phyloP scores from a whole-genome alignment of 768 basidiomycete genomes.

The Nidularia pulvinata region DNA sequence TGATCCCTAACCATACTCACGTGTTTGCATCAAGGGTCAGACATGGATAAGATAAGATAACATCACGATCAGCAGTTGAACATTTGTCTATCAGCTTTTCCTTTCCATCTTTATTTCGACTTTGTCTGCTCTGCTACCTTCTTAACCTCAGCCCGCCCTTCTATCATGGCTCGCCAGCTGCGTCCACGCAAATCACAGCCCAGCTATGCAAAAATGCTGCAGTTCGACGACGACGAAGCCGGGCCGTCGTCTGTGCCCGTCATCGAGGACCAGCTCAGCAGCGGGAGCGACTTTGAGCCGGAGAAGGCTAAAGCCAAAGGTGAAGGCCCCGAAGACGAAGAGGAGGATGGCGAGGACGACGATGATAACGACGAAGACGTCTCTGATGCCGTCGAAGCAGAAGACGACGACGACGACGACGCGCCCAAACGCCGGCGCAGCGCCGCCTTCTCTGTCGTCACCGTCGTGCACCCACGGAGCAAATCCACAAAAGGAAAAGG shows the following conservation, averaged over 20 bases:
- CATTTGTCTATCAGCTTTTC: too few species aligned
- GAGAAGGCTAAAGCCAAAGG: conserved; percentile 25
- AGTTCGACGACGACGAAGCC: conserved; percentile 29
- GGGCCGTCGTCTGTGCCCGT: conserved; percentile 39
- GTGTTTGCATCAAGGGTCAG: too few species aligned
- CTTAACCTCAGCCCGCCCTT: too few species aligned
- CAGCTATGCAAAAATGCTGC: conserved; percentile 44
- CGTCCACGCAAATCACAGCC: conserved; percentile 52
- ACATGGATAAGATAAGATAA: too few species aligned
- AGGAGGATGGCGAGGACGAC: conserved; percentile 15
- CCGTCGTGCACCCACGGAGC: conserved; percentile 2
- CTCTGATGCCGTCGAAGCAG: conserved; percentile 13
- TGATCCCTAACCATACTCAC: too few species aligned
- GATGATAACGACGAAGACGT: background rate
- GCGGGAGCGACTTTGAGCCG: conserved; percentile 58
- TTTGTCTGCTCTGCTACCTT: too few species aligned
- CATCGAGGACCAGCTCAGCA: conserved; percentile 32
- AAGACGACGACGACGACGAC: conserved; percentile 10
- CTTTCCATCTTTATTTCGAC: too few species aligned
- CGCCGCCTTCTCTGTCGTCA: background rate
- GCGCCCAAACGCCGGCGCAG: conserved; percentile 3
- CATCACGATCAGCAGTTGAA: too few species aligned
- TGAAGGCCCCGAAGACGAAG: conserved; percentile 17
- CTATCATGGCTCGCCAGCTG: conserved; percentile 51
- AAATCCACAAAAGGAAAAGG: conserved; percentile 21